Evolutionary conservation across 257 asterid genomes (phyloP).

Genomic region (Solanum megistacrolobum): DNA sequence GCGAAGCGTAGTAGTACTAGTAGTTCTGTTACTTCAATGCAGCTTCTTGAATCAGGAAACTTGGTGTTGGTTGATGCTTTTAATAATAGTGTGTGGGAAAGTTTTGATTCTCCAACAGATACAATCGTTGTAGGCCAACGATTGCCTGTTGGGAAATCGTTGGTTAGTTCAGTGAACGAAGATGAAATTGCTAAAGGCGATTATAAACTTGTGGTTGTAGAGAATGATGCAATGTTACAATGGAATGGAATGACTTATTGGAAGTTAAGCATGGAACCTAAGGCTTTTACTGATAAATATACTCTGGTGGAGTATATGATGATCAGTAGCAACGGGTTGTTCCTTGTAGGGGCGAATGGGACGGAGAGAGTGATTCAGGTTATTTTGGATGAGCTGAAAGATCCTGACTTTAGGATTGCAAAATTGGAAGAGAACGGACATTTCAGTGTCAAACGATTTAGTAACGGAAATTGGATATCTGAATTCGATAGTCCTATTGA

Average conservation of each 20-base stretch:
- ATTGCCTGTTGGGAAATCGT: conserved; percentile 12
- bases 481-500: not conserved
- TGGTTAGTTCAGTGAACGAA: conserved; percentile 21
- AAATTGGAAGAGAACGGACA: not conserved
- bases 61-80: conserved; percentile 45
- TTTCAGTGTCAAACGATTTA: not conserved
- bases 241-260: conserved; percentile 46
- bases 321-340: conserved; percentile 2
- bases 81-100: conserved; percentile 53
- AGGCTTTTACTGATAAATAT: conserved; percentile 23
- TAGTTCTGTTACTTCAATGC: conserved; percentile 21
- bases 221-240: conserved; percentile 29
- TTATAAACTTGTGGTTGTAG: conserved; percentile 27
- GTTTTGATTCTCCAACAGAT: conserved; percentile 53
- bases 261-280: conserved; percentile 49
- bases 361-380: not conserved
- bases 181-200: conserved; percentile 41
- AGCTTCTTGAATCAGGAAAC: conserved; percentile 45
- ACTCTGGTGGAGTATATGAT: conserved; percentile 21
- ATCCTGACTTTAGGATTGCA: not conserved
- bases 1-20: conserved; percentile 18
- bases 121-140: conserved; percentile 54
- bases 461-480: not conserved
- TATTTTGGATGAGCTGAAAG: not conserved
- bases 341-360: conserved; percentile 1